Evolutionary conservation across 2,329 filamentous ascomycete species (phyloP).

Genomic region (Trichoderma sp.): DNA sequence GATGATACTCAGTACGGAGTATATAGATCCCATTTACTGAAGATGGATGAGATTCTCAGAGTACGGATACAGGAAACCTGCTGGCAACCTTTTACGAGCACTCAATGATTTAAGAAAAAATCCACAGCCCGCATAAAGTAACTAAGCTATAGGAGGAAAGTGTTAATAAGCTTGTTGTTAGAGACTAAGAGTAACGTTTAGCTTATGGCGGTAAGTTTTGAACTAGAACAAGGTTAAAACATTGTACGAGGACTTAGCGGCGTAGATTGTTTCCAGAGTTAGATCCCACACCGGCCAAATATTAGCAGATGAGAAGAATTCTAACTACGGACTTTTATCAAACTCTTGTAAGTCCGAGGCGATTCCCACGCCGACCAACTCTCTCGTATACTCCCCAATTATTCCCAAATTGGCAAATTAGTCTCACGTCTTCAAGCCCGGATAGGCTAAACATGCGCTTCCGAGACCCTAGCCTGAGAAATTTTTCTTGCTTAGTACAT

Average conservation of each 20-base stretch:
- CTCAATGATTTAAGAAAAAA: too few relatives aligned
- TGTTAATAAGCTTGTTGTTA: neutral
- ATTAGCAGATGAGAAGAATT: neutral
- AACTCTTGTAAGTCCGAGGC: neutral
- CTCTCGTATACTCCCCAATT: neutral
- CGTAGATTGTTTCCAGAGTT: neutral
- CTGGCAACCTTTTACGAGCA: too few relatives aligned
- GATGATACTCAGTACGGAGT: too few relatives aligned
- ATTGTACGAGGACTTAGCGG: neutral
- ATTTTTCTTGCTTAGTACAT: neutral
- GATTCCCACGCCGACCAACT: neutral
- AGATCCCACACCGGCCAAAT: neutral
- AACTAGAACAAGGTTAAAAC: neutral
- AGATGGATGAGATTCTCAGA: too few relatives aligned
- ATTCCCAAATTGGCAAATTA: neutral
- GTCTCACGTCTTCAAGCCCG: neutral
- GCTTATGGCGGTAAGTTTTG: neutral
- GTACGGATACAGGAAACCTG: too few relatives aligned
- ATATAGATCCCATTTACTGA: too few relatives aligned
- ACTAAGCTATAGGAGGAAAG: too few relatives aligned
- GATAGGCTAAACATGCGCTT: neutral
- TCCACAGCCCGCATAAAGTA: too few relatives aligned
- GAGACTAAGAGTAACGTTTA: neutral
- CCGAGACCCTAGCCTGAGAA: neutral
- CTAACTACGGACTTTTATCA: neutral